Evolutionary conservation across 179 eudicot species (phyloP), one percentile per base, ranked within the genome.

Genomic region (Pouteria campechiana): DNA sequence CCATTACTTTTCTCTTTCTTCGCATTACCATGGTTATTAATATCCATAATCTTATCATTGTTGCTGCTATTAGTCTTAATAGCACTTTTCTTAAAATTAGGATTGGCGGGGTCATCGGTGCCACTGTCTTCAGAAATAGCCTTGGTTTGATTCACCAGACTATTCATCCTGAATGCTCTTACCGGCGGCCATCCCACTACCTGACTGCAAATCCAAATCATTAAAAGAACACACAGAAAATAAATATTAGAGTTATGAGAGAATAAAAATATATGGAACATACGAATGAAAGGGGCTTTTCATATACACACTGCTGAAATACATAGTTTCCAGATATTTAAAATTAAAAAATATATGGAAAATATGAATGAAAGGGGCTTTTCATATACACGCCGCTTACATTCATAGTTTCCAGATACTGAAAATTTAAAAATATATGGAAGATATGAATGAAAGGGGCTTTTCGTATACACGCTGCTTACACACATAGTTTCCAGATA

Each of bases 141-240:
- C 62, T 87, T 86, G 6, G 76, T 56, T 44, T 90, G 94, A 68
- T 60, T 79, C 10, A 53, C 67, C 71, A 90, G 35, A 67, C 65
- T 82, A 68, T 73, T 79, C 73, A 90, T 79, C 68, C 98, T 76
- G 58, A 76, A 71, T 44, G 95, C 67, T 60, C 82, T 69, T 57
- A 90, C 56, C 17, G 98, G 98, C 32, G 98, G 98, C 96, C 98
- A 86, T 67, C 96, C 98, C 44, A 90, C 98, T 36, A 74, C 95
- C 70, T 88, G 97, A 55, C 83, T 75, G 78, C 78, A 16, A 28
- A 38, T 17, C 1, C 1, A 14, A 17, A 13, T 19, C 12, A 21
- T 18, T 15, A 17, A 36, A 25, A 37, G 28, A 35, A 11, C 11
- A 23, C 34, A 11, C 6, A 11, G 7, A 24, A 25, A n/a, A 24